Conservation (phyloP, 331 rosid genomes). For the Pyracantha coccinea region DNA sequence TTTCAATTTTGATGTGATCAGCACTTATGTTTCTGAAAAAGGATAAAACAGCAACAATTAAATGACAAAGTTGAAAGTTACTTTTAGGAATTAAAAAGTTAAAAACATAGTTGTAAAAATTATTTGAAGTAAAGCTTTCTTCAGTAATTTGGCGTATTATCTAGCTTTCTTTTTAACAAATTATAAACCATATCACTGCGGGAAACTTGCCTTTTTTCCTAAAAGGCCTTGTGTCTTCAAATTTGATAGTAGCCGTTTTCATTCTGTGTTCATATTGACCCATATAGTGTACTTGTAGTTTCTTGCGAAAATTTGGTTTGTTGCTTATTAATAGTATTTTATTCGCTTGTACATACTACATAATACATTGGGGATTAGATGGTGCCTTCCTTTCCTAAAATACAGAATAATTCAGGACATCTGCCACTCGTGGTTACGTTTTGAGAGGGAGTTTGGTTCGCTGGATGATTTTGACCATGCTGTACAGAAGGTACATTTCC, state of each 20-base stretch:
- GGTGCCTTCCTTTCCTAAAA: constrained; percentile 67
- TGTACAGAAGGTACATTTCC: constrained; percentile 52
- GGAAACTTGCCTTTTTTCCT: not conserved
- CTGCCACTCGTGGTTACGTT: constrained; percentile 85
- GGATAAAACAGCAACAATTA: not conserved
- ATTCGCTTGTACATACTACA: not conserved
- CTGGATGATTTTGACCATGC: constrained; percentile 80
- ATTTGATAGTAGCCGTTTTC: not conserved
- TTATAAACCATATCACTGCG: not conserved
- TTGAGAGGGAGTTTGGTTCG: constrained; percentile 82
- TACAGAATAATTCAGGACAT: constrained; percentile 90
- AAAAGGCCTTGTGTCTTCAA: not conserved
- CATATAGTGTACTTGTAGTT: not conserved
- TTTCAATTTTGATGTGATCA: not conserved
- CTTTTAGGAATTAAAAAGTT: not conserved
- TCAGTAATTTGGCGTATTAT: not conserved
- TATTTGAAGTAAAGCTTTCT: not conserved
- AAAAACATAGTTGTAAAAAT: no score
- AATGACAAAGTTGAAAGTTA: not conserved
- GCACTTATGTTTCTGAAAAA: not conserved
- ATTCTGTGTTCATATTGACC: not conserved
- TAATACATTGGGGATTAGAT: constrained; percentile 53
- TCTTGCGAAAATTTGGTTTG: not conserved
- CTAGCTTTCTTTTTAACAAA: not conserved
- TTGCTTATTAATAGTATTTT: not conserved